A percentile compares a stretch with the other conserved stretches of the same genome.
Evolutionary conservation across 163 green algal species (phyloP).

Genomic region (Volvox carteri): DNA sequence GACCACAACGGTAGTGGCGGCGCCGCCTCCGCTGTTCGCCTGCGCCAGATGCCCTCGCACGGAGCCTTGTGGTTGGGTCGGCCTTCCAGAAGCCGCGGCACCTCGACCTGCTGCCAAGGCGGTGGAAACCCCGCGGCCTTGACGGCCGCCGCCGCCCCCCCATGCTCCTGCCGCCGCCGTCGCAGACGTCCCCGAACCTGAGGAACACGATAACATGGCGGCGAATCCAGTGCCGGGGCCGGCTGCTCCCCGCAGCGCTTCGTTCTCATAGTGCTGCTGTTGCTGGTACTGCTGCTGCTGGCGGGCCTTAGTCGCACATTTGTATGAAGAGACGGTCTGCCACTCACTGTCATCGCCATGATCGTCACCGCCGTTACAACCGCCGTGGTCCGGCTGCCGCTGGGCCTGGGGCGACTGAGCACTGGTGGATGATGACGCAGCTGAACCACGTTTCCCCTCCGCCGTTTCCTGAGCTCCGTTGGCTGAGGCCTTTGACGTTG

Average conservation of each 20-base stretch:
- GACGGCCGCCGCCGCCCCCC: too few species aligned
- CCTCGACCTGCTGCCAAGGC: neutral
- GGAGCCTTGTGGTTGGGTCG: neutral
- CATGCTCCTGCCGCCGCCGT: neutral
- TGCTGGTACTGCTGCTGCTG: constrained; percentile 1
- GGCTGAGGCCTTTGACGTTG: too few species aligned
- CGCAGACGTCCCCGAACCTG: too few species aligned
- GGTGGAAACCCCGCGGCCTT: neutral
- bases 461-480: too few species aligned
- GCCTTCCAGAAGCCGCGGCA: neutral
- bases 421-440: too few species aligned
- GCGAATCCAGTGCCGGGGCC: too few species aligned
- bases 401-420: too few species aligned
- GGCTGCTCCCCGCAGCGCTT: neutral
- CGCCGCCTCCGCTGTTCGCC: neutral
- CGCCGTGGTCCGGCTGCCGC: too few species aligned
- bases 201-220: too few species aligned
- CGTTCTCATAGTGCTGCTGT: neutral
- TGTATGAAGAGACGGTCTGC: constrained; percentile 34
- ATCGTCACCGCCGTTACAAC: too few species aligned
- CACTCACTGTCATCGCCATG: neutral
- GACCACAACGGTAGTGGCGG: neutral
- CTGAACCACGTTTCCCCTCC: too few species aligned
- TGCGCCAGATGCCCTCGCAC: neutral
- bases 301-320: constrained; percentile 16